Evolutionary conservation across 768 basidiomycete genomes (phyloP), one percentile per base, ranked within the genome.

Genomic region (Suillus clintonianus): DNA sequence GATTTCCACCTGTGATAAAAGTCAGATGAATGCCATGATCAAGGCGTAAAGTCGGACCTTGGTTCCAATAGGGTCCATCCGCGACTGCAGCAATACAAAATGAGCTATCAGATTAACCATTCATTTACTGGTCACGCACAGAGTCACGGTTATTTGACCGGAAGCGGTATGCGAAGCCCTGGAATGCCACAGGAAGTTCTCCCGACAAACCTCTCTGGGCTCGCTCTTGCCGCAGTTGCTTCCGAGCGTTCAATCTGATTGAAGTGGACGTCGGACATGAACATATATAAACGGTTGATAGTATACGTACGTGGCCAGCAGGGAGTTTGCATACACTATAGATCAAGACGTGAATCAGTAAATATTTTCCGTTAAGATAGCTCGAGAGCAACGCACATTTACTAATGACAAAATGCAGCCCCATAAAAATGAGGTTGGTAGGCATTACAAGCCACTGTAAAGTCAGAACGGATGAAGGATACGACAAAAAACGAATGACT

Each of bases 391-490:
- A 64, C 79, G 57, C 61, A 83, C 83, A 68, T 72, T 86, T 86
- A 67, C 80, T 78, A 61, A 86, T 85, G 27, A 84, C 76, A 64
- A 85, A 82, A 67, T 85, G 82, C 5, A 86, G 65, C 2, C 79
- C 85, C 81, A 84, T 78, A 67, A 85, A 86, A 11, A 85, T 72
- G 5, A 85, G 77, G 63, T 85, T 84, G 15, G 70, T 63, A 6
- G 81, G 79, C 75, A 83, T 79, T 9, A 72, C 64, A 15, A 85
- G 65, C 85, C 85, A 85, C 85, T 75, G 62, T 5, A 30, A 13
- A 4, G 10, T 59, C 0, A 4, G 32, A 2, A 8, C 5, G 32
- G 65, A 59, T 62, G 53, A 36, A 58, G 11, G 17, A 14, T 17
- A 13, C n/a, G 34, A 27, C 17, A n/a, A 45, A 1, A 56, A 22